phyloP scores from a whole-genome alignment of 768 basidiomycete species.

The Lactarius hatsudake region DNA sequence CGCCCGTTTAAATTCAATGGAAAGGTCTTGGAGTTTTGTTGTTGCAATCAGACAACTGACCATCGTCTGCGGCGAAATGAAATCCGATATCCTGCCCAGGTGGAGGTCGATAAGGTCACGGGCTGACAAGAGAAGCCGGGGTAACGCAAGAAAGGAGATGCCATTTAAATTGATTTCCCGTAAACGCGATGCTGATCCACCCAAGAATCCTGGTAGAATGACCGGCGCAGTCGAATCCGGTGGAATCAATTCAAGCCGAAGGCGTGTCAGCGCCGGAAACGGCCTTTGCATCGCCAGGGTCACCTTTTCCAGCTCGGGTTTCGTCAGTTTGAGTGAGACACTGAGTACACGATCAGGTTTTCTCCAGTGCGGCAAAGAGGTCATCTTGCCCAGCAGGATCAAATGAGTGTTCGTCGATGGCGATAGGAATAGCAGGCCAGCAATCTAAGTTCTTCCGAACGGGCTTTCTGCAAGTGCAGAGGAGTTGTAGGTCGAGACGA shows the following conservation, averaged over 20 bases:
- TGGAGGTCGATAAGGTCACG: too few relatives aligned
- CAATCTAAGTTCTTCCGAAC: not conserved
- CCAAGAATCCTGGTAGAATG: too few relatives aligned
- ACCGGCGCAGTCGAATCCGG: too few relatives aligned
- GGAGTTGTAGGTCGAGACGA: not conserved
- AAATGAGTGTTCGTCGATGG: not conserved
- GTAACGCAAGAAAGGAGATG: too few relatives aligned
- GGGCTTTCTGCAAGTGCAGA: not conserved
- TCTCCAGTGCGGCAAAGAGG: not conserved
- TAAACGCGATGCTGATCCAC: too few relatives aligned
- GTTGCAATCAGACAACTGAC: not conserved
- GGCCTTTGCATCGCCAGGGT: too few relatives aligned
- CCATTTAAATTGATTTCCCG: too few relatives aligned
- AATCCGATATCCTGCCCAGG: not conserved
- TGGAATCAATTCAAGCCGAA: too few relatives aligned
- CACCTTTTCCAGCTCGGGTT: not conserved
- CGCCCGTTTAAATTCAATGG: not conserved
- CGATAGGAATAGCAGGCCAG: conserved; percentile 7
- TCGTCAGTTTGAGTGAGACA: not conserved
- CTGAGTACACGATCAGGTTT: not conserved
- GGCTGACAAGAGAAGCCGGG: too few relatives aligned
- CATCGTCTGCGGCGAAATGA: not conserved
- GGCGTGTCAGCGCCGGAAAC: too few relatives aligned
- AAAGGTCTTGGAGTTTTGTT: not conserved
- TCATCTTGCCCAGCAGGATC: not conserved